Base-by-base conservation (phyloP, 192 early-diverging fungal species). In the Mortierella hygrophila region DNA sequence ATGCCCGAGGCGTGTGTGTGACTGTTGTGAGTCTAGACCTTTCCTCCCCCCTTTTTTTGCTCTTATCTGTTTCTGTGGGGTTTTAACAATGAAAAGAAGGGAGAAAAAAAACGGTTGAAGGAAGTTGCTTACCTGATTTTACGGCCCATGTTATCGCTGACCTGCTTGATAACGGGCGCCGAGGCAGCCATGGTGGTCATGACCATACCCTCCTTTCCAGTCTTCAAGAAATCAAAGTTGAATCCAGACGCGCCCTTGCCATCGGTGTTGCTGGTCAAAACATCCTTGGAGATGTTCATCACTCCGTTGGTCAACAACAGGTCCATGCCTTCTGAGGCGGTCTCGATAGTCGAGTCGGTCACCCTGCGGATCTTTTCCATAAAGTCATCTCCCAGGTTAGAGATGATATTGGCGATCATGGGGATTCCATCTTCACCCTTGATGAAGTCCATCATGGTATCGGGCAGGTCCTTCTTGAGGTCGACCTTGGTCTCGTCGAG, bases 261-360 rank as follows among this genome's bases (percentile, higher is more conserved):
- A n/a, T 80, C 72, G 4, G 65, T 81, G 4, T 63, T 9, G 71
- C 78, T 77, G 10, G 52, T 60, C 32, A 86, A 18, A 35, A 81
- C 76, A 29, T 72, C 76, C 32, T 72, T 70, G 49, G 84, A 76
- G 42, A 86, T 79, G 75, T 78, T 78, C 84, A 86, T 86, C 70
- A 86, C 79, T n/a, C 84, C 84, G 47, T 86, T 74, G 60, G 84
- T 86, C 37, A 86, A 44, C 74, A 86, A 65, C 46, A 81, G 71
- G 42, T 86, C 84, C 84, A 86, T 86, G 26, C 84, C 84, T 57
- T 86, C 84, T 6, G 84, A 80, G 46, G 84, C 84, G 13, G 71
- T 75, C 35, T 86, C 84, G 72, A 86, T 54, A 21, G 84, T 81
- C 16, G 46, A 3, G 3, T 86, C 72, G 4, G 84, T 86, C 47